Percentiles rank a stretch among this genome's conserved stretches.
Conservation (phyloP, 1,284 basidiomycete species). For the Tremellales sp. region DNA sequence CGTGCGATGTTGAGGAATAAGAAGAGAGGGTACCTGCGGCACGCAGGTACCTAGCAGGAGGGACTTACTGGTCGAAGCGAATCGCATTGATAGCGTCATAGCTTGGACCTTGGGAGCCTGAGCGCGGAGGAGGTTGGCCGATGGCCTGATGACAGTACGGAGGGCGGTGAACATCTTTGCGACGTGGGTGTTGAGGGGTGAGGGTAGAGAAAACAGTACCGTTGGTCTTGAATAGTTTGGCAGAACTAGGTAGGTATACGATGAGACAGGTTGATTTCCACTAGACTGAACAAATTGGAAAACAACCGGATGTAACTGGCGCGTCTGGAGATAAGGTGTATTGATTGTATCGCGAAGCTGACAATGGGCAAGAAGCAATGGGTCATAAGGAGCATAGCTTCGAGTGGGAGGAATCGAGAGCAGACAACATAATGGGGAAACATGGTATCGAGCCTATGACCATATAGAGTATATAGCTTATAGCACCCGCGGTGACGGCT, state of each 20-base stretch:
- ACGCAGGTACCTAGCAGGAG: neutral
- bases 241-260: too few relatives aligned
- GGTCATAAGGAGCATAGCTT: too few relatives aligned
- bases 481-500: too few relatives aligned
- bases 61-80: constrained; percentile 23
- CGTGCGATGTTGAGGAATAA: too few relatives aligned
- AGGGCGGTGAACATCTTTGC: neutral
- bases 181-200: neutral
- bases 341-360: too few relatives aligned
- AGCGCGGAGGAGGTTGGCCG: constrained; percentile 13
- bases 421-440: too few relatives aligned
- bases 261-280: neutral
- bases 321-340: too few relatives aligned
- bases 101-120: constrained; percentile 3
- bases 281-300: neutral
- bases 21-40: neutral
- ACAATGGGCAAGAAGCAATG: too few relatives aligned
- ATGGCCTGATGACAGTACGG: constrained; percentile 4
- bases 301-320: too few relatives aligned
- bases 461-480: too few relatives aligned
- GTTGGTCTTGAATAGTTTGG: neutral
- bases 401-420: too few relatives aligned
- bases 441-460: too few relatives aligned
- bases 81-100: constrained; percentile 21
- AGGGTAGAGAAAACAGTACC: neutral